These are phyloP conservation scores for Flaveria ramosissima DNA, from an alignment of 129 eudicot species.

Conservation along the genomic window DNA sequence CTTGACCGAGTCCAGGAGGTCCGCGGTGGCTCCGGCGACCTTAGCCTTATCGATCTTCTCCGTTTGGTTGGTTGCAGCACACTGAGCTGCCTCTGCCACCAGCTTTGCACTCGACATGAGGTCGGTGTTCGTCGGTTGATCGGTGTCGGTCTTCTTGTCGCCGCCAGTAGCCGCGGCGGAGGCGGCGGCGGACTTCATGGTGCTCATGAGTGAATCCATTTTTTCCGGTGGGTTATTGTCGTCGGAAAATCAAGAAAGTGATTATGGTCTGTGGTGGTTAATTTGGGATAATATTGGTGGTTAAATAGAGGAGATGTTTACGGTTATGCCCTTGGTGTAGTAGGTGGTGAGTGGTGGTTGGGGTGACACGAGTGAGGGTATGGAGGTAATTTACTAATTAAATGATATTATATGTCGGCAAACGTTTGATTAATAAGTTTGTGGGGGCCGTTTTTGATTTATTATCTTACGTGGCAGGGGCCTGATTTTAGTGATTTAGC, in stretches of 20 bases:
- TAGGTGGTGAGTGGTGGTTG: slow-evolving; percentile 20
- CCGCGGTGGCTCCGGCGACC: slow-evolving; percentile 65
- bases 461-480: slow-evolving; percentile 6
- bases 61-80: slow-evolving; percentile 39
- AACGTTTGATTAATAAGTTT: background rate
- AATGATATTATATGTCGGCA: background rate
- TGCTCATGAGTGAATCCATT: slow-evolving; percentile 28
- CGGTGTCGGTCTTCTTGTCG: slow-evolving; percentile 15
- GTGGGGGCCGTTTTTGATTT: slow-evolving; percentile 10
- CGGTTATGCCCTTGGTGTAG: slow-evolving; percentile 21
- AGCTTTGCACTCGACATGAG: slow-evolving; percentile 52
- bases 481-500: background rate
- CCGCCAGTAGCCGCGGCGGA: background rate
- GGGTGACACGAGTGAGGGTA: slow-evolving; percentile 31
- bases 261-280: background rate
- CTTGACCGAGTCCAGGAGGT: slow-evolving; percentile 51
- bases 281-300: background rate
- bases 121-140: slow-evolving; percentile 29
- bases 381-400: background rate
- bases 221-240: background rate
- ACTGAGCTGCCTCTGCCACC: slow-evolving; percentile 62
- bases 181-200: slow-evolving; percentile 28
- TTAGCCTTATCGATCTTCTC: slow-evolving; percentile 52
- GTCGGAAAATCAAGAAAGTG: background rate
- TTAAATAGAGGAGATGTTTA: slow-evolving; percentile 22